phyloP scores from a whole-genome alignment of 495 filamentous ascomycete genomes.

The Penicillium subrubescens region DNA sequence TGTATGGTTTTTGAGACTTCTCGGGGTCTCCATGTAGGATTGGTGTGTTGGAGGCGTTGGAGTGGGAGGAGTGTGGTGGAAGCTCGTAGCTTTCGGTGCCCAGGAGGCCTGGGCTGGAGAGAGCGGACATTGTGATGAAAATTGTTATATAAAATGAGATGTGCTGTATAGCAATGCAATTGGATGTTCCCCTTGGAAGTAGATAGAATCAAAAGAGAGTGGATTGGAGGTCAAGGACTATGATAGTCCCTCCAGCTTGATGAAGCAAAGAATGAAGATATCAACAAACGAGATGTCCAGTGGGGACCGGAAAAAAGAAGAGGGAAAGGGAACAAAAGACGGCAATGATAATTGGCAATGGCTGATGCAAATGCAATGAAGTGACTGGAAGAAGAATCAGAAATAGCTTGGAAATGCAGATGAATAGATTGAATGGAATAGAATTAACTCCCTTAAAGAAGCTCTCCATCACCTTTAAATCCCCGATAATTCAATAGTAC shows the following conservation, averaged over 20 bases:
- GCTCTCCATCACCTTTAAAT: not conserved
- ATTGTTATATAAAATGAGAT: not conserved
- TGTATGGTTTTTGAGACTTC: conserved; percentile 19
- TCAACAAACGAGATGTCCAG: not conserved
- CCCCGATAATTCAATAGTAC: not conserved
- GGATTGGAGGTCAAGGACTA: not conserved
- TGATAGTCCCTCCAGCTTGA: not conserved
- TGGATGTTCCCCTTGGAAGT: not conserved
- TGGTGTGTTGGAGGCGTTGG: conserved; percentile 27
- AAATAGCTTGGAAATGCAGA: not conserved
- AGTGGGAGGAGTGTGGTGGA: conserved; percentile 30
- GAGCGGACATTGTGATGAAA: conserved; percentile 7
- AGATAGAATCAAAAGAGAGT: not conserved
- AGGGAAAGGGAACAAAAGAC: not conserved
- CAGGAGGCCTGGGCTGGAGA: conserved; percentile 22
- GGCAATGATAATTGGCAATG: conserved; percentile 3
- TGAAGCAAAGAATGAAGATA: not conserved
- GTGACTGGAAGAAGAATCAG: not conserved
- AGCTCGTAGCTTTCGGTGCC: conserved; percentile 20
- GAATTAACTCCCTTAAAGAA: not conserved
- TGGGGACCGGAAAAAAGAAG: not conserved
- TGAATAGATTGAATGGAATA: not conserved
- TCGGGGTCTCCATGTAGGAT: conserved; percentile 26
- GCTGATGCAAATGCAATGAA: not conserved
- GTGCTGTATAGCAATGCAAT: not conserved